Evolutionary conservation across 441 rosid genomes (phyloP), one percentile per base, ranked within the genome.

Genomic region (Arabidopsis lyrata): DNA sequence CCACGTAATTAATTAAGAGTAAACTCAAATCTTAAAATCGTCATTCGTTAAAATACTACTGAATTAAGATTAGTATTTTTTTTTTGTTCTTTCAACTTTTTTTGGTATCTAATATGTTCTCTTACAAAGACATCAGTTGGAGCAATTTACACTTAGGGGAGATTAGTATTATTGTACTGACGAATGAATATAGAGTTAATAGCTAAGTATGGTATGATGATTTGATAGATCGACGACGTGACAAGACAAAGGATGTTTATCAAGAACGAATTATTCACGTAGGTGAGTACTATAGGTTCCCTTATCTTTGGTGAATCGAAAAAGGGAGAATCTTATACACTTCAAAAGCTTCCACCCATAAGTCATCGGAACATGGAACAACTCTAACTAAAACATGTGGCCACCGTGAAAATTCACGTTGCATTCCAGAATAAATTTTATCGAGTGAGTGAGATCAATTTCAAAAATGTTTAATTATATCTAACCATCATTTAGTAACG

Each of bases 261-360:
- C 71, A 69, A 48, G 45, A 69, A 63, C 31, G 75, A 76, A 69
- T 55, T 16, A 63, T 63, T 47, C 60, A 63, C 71, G 79, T 69
- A 38, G 52, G 42, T 6, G 60, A 22, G 55, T 76, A 44, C 44
- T 31, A 56, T 76, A 70, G 14, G 62, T 63, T 70, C 75, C 71
- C 55, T 69, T 70, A 63, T 70, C 75, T 70, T 57, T 45, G 55
- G 73, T 56, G 55, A 57, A 68, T 56, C 41, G 62, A 12, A 27
- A 32, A 47, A 9, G 4, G 6, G 54, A 63, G 79, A 75, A 63
- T 76, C 53, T 44, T 27, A 39, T 27, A 69, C 50, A 55, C 60
- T 69, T 55, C 34, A 47, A 75, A 61, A 61, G 68, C 74, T 68
- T 63, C 60, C 60, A 6, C 15, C 44, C 60, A 35, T 53, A 69